Base-by-base conservation (phyloP, 2,329 filamentous ascomycete species). In the Zalaria sp. region DNA sequence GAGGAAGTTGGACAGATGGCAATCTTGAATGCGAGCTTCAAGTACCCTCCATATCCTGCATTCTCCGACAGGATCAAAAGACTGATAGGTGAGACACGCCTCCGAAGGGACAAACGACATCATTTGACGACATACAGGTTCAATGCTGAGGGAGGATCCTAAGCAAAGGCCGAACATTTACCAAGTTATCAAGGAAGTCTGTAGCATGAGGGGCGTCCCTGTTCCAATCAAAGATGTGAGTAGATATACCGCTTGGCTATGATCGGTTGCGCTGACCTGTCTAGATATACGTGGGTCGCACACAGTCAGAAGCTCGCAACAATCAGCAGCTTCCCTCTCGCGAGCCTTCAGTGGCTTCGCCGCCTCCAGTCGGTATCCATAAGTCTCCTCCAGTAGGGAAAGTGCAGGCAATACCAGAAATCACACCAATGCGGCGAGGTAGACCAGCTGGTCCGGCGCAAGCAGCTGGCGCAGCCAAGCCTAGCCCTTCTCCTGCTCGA, bases 1-100 rank as follows among this genome's bases (percentile, higher is more conserved):
- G 91, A 98, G 64, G 89, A 96, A 49, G 87, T 94, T 57, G 91
- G 91, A 26, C 89, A 95, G 65, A 83, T 96, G 68, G 91, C 91
- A 8, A 98, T 98, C 49, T 67, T 98, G 46, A 96, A 96, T 57
- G 91, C 91, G 39, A 93, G 79, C 60, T 96, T 85, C 71, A 88
- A 84, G 55, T 98, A 85, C 54, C 91, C 89, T 4, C 76, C 73
- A 45, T 86, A 95, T 55, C 91, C 91, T 27, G 68, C 75, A 11
- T 98, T 98, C 58, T 95, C 91, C 0, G 84, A 93, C 51, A 77
- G 82, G 43, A 65, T 95, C 43, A 95, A 95, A 68, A 79, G 81
- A 54, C 68, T 98, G 34, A 96, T 96, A 57, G 83, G 86, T 93
- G 67, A 59, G 71, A 57, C 7, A 32, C 29, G n/a, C 7, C 29